Evolutionary conservation across 768 basidiomycete species (phyloP).

Genomic region (Auriscalpium orientale): DNA sequence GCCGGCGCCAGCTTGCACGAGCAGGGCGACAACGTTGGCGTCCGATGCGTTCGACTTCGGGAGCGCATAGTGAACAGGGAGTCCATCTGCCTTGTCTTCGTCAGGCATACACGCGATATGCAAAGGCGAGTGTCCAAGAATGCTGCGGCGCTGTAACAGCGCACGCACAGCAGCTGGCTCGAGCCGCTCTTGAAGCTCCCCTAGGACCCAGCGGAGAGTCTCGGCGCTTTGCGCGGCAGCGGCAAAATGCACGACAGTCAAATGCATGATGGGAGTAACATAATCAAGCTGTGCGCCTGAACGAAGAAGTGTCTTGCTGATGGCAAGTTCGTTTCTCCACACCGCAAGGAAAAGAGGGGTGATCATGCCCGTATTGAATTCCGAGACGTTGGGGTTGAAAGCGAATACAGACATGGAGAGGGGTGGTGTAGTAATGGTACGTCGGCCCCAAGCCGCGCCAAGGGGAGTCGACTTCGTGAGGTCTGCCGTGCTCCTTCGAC

Average conservation of each 20-base stretch:
- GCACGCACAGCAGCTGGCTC: not conserved
- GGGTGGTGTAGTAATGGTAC: not conserved
- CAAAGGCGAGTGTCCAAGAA: not conserved
- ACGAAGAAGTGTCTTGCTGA: not conserved
- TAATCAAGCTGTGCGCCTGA: not conserved
- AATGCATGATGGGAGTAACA: not conserved
- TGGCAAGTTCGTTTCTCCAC: not conserved
- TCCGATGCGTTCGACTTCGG: not conserved
- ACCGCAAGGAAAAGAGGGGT: not conserved
- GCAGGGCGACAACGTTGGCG: not conserved
- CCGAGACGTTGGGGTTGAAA: not conserved
- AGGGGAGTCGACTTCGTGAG: not conserved
- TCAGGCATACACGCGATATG: not conserved
- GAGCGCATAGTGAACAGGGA: not conserved
- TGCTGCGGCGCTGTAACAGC: not conserved
- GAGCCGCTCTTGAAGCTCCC: not conserved
- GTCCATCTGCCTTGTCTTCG: not conserved
- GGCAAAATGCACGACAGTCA: not conserved
- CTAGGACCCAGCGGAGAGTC: not conserved
- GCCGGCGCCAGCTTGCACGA: not conserved
- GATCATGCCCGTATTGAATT: not conserved
- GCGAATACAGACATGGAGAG: not conserved
- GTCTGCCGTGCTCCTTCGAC: not conserved
- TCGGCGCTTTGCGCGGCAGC: not conserved
- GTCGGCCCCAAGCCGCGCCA: not conserved